phyloP scores from a whole-genome alignment of 176 grass and related monocot genomes.

The Cymbopogon citratus region DNA sequence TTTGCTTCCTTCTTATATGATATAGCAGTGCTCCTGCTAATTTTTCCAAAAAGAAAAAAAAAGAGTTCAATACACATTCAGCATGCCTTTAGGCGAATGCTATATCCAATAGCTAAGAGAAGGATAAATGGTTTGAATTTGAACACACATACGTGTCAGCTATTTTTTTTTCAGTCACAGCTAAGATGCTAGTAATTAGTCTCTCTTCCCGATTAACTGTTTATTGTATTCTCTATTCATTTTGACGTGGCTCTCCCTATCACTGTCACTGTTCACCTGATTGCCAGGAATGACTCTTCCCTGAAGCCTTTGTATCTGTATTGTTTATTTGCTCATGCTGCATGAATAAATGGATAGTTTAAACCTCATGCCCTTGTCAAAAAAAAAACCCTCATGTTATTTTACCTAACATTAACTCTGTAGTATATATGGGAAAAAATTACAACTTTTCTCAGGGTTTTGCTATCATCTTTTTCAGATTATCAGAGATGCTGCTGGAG shows the following conservation, averaged over 20 bases:
- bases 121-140: not conserved
- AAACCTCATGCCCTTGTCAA: no score
- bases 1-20: no score
- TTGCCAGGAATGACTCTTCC: not conserved
- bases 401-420: not conserved
- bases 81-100: not conserved
- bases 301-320: not conserved
- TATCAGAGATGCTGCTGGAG: slow-evolving; percentile 78
- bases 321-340: not conserved
- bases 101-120: not conserved
- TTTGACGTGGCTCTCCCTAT: not conserved
- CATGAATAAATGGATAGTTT: not conserved
- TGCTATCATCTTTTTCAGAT: slow-evolving; percentile 48
- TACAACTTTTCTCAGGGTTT: not conserved
- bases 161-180: not conserved
- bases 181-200: slow-evolving; percentile 1
- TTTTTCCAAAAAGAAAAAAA: no score
- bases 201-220: not conserved
- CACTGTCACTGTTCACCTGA: not conserved
- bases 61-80: not conserved
- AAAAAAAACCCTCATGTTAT: not conserved
- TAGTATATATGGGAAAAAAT: not conserved
- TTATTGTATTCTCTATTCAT: not conserved
- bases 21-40: no score
- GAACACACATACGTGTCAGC: not conserved